phyloP scores from a whole-genome alignment of 495 filamentous ascomycete genomes.

The Podospora appendiculata region DNA sequence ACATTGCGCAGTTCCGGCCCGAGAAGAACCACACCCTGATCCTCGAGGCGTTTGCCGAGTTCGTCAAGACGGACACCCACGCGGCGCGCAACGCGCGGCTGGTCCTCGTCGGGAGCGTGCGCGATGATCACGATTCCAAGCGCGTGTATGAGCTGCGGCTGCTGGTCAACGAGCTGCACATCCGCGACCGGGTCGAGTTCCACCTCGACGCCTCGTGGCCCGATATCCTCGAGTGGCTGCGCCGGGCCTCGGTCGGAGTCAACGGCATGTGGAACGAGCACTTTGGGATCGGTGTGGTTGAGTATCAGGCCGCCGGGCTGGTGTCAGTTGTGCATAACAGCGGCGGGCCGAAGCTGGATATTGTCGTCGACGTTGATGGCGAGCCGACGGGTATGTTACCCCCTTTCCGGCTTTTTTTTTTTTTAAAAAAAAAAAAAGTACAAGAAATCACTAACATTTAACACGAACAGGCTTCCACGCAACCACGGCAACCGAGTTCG shows the following conservation, averaged over 20 bases:
- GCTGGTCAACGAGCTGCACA: conserved; percentile 76
- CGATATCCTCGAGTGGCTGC: conserved; percentile 70
- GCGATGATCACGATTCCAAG: conserved; percentile 74
- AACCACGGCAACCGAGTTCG: conserved; percentile 66
- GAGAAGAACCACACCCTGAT: conserved; percentile 93
- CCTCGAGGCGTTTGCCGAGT: conserved; percentile 72
- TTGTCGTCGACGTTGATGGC: conserved; percentile 72
- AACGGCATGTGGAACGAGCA: conserved; percentile 99
- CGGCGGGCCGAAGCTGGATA: conserved; percentile 87
- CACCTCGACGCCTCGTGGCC: conserved; percentile 83
- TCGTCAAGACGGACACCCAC: conserved; percentile 36
- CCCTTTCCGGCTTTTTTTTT: not conserved
- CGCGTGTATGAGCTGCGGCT: conserved; percentile 87
- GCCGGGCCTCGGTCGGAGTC: conserved; percentile 68
- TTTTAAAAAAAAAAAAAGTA: not conserved
- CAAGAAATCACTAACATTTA: conserved; percentile 10
- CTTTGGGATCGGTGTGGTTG: conserved; percentile 96
- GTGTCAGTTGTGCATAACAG: conserved; percentile 87
- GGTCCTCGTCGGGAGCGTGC: conserved; percentile 79
- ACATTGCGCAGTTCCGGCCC: conserved; percentile 94
- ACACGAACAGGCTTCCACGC: conserved; percentile 66
- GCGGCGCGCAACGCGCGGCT: conserved; percentile 53
- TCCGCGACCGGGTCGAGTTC: conserved; percentile 79
- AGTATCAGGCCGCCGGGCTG: conserved; percentile 93
- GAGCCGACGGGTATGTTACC: conserved; percentile 54